phyloP scores from a whole-genome alignment of 2,329 filamentous ascomycete species.

The Saccharata proteae region DNA sequence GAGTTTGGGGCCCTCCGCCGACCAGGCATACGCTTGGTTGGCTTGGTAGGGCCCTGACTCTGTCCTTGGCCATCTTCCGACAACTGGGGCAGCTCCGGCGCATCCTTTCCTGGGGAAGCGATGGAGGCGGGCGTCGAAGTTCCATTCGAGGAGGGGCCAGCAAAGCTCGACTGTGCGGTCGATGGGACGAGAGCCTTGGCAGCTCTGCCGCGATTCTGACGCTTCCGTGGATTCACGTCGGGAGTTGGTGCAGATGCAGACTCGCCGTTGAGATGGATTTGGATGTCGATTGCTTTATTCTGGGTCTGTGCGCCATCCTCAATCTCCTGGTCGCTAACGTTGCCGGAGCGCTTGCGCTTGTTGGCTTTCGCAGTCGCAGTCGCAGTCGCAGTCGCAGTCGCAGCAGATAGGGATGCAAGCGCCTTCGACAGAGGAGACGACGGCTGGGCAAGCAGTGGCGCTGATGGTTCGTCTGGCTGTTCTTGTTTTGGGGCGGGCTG shows the following conservation, averaged over 20 bases:
- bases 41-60: slow-evolving; percentile 24
- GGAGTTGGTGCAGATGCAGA: slow-evolving; percentile 2
- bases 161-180: slow-evolving; percentile 6
- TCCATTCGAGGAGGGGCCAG: slow-evolving; percentile 4
- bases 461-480: no score
- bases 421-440: no score
- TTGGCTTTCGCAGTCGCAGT: slow-evolving; percentile 5
- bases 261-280: slow-evolving; percentile 3
- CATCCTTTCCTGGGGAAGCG: slow-evolving; percentile 23
- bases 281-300: neutral
- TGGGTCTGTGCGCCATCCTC: no score
- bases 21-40: slow-evolving; percentile 27
- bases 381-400: slow-evolving; percentile 4
- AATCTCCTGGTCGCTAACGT: no score
- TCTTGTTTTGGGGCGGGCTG: no score
- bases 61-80: slow-evolving; percentile 10
- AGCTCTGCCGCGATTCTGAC: slow-evolving; percentile 3
- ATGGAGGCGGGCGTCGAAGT: slow-evolving; percentile 17
- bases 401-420: slow-evolving; percentile 4
- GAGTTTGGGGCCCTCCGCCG: slow-evolving; percentile 36
- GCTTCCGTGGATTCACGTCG: slow-evolving; percentile 7
- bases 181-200: slow-evolving; percentile 3
- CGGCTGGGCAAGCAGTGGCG: no score
- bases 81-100: slow-evolving; percentile 1
- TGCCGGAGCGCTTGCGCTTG: slow-evolving; percentile 7